phyloP scores from a whole-genome alignment of 1,284 basidiomycete species.

The Phenoliferia sp. region DNA sequence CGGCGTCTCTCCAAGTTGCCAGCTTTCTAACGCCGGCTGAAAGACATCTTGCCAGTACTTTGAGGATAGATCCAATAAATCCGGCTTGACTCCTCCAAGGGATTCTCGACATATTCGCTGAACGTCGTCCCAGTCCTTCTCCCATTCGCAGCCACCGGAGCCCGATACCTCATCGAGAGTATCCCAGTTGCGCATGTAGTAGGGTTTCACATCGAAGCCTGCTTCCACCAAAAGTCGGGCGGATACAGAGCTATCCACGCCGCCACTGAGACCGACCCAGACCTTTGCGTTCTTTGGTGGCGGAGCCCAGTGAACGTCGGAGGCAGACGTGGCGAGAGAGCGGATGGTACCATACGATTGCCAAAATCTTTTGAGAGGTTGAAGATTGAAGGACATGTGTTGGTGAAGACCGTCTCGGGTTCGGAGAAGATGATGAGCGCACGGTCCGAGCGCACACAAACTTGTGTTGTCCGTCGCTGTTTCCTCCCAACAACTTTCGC shows the following conservation, averaged over 20 bases:
- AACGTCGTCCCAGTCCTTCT: slow-evolving; percentile 90
- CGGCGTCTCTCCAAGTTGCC: slow-evolving; percentile 74
- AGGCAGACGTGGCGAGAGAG: no score
- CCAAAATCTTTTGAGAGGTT: no score
- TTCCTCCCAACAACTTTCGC: no score
- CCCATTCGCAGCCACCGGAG: slow-evolving; percentile 79
- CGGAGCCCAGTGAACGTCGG: no score
- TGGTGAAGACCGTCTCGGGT: no score
- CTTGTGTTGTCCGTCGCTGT: no score
- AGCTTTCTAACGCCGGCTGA: slow-evolving; percentile 68
- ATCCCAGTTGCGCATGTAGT: slow-evolving; percentile 97
- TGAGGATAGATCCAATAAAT: slow-evolving; percentile 69
- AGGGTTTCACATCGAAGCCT: slow-evolving; percentile 75
- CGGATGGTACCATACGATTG: no score
- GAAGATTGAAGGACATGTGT: no score
- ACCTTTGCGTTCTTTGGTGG: no score
- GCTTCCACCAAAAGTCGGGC: slow-evolving; percentile 67
- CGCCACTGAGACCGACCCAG: slow-evolving; percentile 89
- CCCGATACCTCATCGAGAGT: slow-evolving; percentile 44
- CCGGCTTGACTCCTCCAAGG: slow-evolving; percentile 18
- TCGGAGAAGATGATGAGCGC: no score
- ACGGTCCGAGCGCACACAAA: no score
- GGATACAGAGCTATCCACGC: slow-evolving; percentile 87
- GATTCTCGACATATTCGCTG: slow-evolving; percentile 61
- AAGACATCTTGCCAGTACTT: slow-evolving; percentile 89